Evolutionary conservation across 179 eudicot genomes (phyloP).

Genomic region (Pouteria campechiana): DNA sequence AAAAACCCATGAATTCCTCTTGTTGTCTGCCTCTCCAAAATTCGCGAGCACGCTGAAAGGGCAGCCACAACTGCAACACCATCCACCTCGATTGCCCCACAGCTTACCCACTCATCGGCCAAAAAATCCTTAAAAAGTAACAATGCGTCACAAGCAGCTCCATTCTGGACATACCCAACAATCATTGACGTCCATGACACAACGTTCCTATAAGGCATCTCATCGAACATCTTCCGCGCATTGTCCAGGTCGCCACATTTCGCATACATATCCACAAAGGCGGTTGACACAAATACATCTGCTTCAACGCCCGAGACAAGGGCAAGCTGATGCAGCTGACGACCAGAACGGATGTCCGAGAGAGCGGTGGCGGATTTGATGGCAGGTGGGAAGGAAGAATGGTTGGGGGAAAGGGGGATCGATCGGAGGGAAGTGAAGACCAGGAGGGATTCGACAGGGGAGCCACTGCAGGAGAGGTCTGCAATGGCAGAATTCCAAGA

Average conservation of each 20-base stretch:
- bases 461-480: conserved; percentile 53
- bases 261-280: conserved; percentile 54
- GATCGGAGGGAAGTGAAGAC: conserved; percentile 56
- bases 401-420: conserved; percentile 40
- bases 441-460: conserved; percentile 48
- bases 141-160: conserved; percentile 23
- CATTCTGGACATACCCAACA: conserved; percentile 50
- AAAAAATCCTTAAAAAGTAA: conserved; percentile 35
- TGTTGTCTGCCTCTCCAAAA: conserved; percentile 23
- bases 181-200: conserved; percentile 70
- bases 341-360: conserved; percentile 27
- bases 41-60: conserved; percentile 45
- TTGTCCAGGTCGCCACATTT: conserved; percentile 43
- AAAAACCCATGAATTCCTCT: conserved; percentile 45
- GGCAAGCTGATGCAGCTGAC: conserved; percentile 55
- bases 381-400: conserved; percentile 53
- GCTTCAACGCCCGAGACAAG: conserved; percentile 32
- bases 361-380: conserved; percentile 48
- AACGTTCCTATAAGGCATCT: conserved; percentile 39
- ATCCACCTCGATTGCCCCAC: conserved; percentile 25
- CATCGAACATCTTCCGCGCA: conserved; percentile 50
- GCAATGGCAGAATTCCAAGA: conserved; percentile 71
- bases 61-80: conserved; percentile 43
- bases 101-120: conserved; percentile 13
- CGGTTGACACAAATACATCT: conserved; percentile 47